Evolutionary conservation across 164 flowering plant species (phyloP), one percentile per base, ranked within the genome.

Genomic region (Litsea cubeba): DNA sequence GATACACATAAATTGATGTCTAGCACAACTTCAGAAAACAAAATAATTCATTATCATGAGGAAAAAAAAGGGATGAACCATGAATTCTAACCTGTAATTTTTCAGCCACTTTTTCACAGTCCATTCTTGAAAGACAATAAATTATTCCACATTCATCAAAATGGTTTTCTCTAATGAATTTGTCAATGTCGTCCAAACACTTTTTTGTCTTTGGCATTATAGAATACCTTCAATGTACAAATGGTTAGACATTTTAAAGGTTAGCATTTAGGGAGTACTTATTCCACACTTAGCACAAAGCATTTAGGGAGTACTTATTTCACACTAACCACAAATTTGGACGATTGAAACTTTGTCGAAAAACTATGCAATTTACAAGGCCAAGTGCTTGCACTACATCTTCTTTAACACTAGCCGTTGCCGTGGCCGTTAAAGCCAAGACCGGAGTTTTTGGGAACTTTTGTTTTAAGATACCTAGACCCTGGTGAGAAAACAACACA

Each of bases 331-430:
- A 76, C 79, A 96, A 83, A 84, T 96, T 96, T 69, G 95, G 93
- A 30, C 99, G 93, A 75, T 96, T 96, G 74, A 96, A 96, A 87
- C 98, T 96, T 83, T 96, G 99, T 46, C 89, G 88, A 70, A 94
- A 96, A 72, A 96, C 80, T 72, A 96, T 83, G 83, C 99, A 96
- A 76, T 96, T 87, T 60, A 80, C 86, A 71, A 96, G 97, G 75
- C 97, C 97, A 77, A 96, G 97, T 76, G 99, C 99, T 82, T 88
- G 98, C 79, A 96, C 98, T 78, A 96, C 99, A 83, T 96, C 98
- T 80, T 94, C 99, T 76, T 91, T 94, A 10, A 96, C 99, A 85
- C 93, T 93, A 26, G 95, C 91, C 64, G 99, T 96, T 76, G 99
- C 99, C 69, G 98, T 96, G 28, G 99, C 98, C 71, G 98, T 96